Base-by-base conservation (phyloP, 257 asterid genomes). In the Fraxinus pennsylvanica region DNA sequence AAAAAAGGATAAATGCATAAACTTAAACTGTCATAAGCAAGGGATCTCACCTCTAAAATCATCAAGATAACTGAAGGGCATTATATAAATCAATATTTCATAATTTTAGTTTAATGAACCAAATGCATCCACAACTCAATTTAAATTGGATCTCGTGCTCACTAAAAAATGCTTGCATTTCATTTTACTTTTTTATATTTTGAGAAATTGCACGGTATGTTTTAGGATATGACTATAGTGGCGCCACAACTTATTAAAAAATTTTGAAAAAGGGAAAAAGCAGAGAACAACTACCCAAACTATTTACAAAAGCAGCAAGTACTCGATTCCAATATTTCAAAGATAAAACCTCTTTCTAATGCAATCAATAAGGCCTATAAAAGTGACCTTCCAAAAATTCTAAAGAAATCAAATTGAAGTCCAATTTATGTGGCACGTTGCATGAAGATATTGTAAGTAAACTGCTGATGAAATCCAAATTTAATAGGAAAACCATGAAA, bases 1-100 rank as follows among this genome's bases (percentile, higher is more conserved):
- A 72, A 88, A 70, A 50, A 67, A 75, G 19, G 6, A 79, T 25
- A n/a, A 27, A 59, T 63, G 36, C 36, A 9, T 66, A 68, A 65
- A 75, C 74, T 35, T 67, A 65, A 73, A 36, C 41, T 7, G 39
- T 32, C 66, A 7, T 25, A 77, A 63, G 73, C 65, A 77, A 39
- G 29, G 25, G 41, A 29, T 30, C 45, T 43, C 35, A 39, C 29
- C 71, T 25, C 72, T 50, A 78, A 50, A 61, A 15, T 8, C 54
- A 78, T 22, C 68, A 61, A 68, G 33, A 41, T 14, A 22, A 61
- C n/a, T 54, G 29, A 33, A 17, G 8, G 8, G 33, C 19, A 30
- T 75, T 21, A 25, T 68, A 57, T 30, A 61, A 68, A 25, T 13
- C 1, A 66, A 17, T 47, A 41, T 47, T 33, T 43, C 27, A 80